A percentile compares a stretch with the other conserved stretches of the same genome.
These are phyloP conservation scores for Gonium pectorale DNA, from an alignment of 139 green algal genomes.

Conservation along the genomic window DNA sequence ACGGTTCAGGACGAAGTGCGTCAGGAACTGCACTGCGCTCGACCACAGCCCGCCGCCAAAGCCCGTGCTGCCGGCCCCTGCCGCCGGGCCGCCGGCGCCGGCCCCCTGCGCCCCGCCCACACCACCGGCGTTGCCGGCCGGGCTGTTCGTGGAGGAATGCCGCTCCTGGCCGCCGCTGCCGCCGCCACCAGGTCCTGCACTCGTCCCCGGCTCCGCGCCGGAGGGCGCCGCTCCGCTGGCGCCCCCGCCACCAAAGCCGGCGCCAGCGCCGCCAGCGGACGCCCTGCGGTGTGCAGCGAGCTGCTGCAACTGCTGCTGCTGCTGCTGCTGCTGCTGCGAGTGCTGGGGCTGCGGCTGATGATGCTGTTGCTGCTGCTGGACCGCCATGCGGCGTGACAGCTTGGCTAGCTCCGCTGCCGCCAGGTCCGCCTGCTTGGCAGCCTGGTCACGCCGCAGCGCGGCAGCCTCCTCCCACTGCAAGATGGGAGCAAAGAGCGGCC, in stretches of 20 bases:
- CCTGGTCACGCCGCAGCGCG: constrained; percentile 60
- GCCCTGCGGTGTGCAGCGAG: background rate
- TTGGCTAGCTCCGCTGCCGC: constrained; percentile 81
- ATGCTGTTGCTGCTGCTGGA: constrained; percentile 31
- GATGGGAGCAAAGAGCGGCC: background rate
- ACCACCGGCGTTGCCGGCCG: background rate
- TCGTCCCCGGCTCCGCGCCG: background rate
- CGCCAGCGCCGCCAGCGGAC: background rate
- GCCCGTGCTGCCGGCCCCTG: constrained; percentile 2
- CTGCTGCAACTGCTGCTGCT: constrained; percentile 17
- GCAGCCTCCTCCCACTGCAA: constrained; percentile 67
- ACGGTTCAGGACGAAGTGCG: constrained; percentile 73
- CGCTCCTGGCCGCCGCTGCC: background rate
- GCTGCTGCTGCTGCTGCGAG: background rate
- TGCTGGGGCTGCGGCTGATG: background rate
- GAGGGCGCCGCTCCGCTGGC: background rate
- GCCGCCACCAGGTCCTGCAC: background rate
- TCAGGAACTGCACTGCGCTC: constrained; percentile 65
- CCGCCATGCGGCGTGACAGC: constrained; percentile 56
- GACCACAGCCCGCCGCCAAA: constrained; percentile 49
- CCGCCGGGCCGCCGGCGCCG: background rate
- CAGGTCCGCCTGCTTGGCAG: constrained; percentile 81
- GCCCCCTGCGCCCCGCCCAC: background rate
- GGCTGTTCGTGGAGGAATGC: background rate
- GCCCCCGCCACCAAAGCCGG: background rate